These are phyloP conservation scores for Basipetospora chlamydospora DNA, from an alignment of 2,329 filamentous ascomycete genomes.

Conservation along the genomic window DNA sequence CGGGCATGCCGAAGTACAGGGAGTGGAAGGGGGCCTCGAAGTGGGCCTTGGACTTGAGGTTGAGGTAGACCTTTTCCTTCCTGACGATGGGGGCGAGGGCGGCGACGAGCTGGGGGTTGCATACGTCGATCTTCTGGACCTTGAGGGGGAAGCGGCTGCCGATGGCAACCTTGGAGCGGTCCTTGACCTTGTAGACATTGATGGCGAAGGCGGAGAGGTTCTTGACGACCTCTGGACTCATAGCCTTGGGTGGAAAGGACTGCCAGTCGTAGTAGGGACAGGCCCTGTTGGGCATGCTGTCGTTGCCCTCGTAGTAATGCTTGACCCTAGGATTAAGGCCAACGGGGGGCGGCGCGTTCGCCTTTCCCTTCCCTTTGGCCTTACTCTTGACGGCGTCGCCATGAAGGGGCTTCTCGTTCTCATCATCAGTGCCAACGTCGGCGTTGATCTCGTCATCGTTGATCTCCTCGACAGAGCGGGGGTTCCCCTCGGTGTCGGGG, in stretches of 20 bases:
- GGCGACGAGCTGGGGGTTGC: slow-evolving; percentile 25
- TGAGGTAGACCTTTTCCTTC: slow-evolving; percentile 24
- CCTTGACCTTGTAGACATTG: slow-evolving; percentile 31
- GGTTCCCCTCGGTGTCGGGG: slow-evolving; percentile 8
- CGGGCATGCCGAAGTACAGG: slow-evolving; percentile 29
- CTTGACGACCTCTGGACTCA: slow-evolving; percentile 21
- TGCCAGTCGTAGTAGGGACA: slow-evolving; percentile 24
- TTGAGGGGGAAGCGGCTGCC: slow-evolving; percentile 22
- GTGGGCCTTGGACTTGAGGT: slow-evolving; percentile 18
- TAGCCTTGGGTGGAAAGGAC: slow-evolving; percentile 25
- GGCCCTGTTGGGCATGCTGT: slow-evolving; percentile 8
- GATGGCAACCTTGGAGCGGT: slow-evolving; percentile 23
- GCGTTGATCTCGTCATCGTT: no score
- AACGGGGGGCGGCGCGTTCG: no score
- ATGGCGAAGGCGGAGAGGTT: slow-evolving; percentile 26
- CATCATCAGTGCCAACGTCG: no score
- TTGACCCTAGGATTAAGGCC: no score
- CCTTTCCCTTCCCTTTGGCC: no score
- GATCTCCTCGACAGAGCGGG: slow-evolving; percentile 9
- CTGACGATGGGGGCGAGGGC: slow-evolving; percentile 28
- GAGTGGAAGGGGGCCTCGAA: slow-evolving; percentile 26
- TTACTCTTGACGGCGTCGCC: no score
- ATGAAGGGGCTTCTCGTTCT: slow-evolving; percentile 6
- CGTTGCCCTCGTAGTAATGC: slow-evolving; percentile 23
- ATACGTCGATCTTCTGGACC: slow-evolving; percentile 25